These are phyloP conservation scores for Talaromyces sp. DNA, from an alignment of 2,329 filamentous ascomycete genomes.

Conservation along the genomic window DNA sequence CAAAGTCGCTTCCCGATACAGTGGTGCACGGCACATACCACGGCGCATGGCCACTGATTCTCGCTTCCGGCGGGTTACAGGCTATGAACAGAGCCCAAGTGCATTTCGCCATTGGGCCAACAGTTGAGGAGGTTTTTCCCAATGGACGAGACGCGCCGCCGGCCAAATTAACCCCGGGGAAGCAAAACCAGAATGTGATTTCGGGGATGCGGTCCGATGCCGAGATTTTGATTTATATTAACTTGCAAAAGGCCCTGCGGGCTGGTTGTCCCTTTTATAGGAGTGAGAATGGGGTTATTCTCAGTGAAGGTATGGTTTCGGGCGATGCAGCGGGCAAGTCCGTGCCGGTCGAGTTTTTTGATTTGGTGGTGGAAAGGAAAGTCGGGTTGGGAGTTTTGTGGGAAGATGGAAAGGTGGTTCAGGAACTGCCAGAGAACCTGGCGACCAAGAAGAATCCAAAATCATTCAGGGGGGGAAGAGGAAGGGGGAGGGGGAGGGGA, in stretches of 20 bases:
- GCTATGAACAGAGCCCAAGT: constrained; percentile 83
- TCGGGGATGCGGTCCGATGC: constrained; percentile 77
- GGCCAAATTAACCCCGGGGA: constrained; percentile 16
- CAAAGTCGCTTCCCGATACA: constrained; percentile 49
- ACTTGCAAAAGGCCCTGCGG: constrained; percentile 61
- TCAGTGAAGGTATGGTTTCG: constrained; percentile 48
- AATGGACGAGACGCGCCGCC: constrained; percentile 13
- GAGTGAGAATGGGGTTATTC: constrained; percentile 71
- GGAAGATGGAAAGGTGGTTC: constrained; percentile 48
- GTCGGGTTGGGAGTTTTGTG: constrained; percentile 68
- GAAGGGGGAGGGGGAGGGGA: constrained; percentile 19
- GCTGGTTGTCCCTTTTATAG: constrained; percentile 66
- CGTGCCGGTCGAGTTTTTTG: constrained; percentile 63
- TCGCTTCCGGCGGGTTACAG: constrained; percentile 69
- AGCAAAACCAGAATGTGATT: constrained; percentile 47
- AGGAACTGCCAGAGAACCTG: constrained; percentile 42
- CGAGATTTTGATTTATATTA: constrained; percentile 71
- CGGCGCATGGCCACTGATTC: constrained; percentile 68
- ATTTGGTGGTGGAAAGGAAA: constrained; percentile 67
- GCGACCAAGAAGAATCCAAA: constrained; percentile 33
- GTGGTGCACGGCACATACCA: constrained; percentile 90
- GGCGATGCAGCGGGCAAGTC: constrained; percentile 49
- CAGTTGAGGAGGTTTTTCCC: constrained; percentile 35
- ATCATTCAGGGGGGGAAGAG: constrained; percentile 1
- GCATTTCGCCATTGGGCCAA: constrained; percentile 76